phyloP scores from a whole-genome alignment of 352 stramenopile species.

The Phytophthora podocarpi region DNA sequence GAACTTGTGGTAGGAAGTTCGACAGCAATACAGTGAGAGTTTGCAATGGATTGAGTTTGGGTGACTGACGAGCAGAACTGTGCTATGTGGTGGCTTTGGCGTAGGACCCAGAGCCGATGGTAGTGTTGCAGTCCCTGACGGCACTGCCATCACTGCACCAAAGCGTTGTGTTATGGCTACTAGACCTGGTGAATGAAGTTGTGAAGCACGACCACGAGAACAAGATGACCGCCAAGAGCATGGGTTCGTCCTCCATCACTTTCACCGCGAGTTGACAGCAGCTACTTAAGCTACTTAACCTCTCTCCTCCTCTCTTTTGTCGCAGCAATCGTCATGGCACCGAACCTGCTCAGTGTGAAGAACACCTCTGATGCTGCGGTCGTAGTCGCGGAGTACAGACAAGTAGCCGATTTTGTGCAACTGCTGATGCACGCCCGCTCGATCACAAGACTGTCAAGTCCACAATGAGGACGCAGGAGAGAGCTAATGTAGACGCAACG shows the following conservation, averaged over 20 bases:
- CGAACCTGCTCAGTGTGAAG: conserved; percentile 75
- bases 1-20: conserved; percentile 46
- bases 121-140: conserved; percentile 42
- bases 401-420: conserved; percentile 71
- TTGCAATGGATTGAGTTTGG: too few relatives aligned
- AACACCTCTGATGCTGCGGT: conserved; percentile 75
- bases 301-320: neutral
- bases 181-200: conserved; percentile 76
- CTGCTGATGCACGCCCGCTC: conserved; percentile 51
- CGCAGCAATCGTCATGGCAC: conserved; percentile 80
- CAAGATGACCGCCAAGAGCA: conserved; percentile 84
- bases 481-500: too few relatives aligned
- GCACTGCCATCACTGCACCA: conserved; percentile 42
- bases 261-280: neutral
- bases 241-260: conserved; percentile 41
- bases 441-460: too few relatives aligned
- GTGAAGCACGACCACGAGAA: conserved; percentile 61
- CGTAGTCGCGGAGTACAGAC: conserved; percentile 72
- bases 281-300: too few relatives aligned
- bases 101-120: conserved; percentile 38
- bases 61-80: too few relatives aligned
- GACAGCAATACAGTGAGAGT: too few relatives aligned
- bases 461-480: too few relatives aligned
- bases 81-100: neutral
- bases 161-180: conserved; percentile 69